A percentile compares a stretch with the other conserved stretches of the same genome.
Conservation (phyloP, 2,329 filamentous ascomycete genomes). For the Chaetomium globosum region DNA sequence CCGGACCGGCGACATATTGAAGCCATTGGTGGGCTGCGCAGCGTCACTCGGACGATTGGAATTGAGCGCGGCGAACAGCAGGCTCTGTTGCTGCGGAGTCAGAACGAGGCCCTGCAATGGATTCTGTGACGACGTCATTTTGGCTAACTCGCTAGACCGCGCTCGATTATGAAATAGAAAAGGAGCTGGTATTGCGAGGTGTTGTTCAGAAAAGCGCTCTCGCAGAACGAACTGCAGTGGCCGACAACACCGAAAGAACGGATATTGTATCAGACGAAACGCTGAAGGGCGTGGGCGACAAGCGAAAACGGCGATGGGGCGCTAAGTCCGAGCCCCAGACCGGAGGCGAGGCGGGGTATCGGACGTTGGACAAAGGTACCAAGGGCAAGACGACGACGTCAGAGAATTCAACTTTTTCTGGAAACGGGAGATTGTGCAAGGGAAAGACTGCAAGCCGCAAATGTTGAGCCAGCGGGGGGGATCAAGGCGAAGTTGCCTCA, state of each 20-base stretch:
- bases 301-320: constrained; percentile 7
- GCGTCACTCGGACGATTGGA: constrained; percentile 60
- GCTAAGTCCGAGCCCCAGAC: constrained; percentile 25
- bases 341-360: constrained; percentile 25
- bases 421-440: background rate
- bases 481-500: constrained; percentile 5
- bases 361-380: constrained; percentile 14
- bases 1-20: constrained; percentile 53
- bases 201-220: background rate
- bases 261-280: background rate
- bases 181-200: background rate
- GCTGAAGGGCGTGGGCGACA: background rate
- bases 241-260: background rate
- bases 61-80: constrained; percentile 75
- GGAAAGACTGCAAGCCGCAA: background rate
- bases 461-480: constrained; percentile 1
- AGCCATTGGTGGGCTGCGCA: constrained; percentile 43
- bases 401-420: constrained; percentile 9
- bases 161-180: constrained; percentile 1
- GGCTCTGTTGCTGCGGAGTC: constrained; percentile 74
- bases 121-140: constrained; percentile 57
- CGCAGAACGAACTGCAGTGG: background rate
- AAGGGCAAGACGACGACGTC: constrained; percentile 5
- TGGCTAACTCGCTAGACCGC: constrained; percentile 29
- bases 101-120: constrained; percentile 65